These are phyloP conservation scores for Eucalyptus marginata DNA, from an alignment of 345 rosid species.

Conservation along the genomic window DNA sequence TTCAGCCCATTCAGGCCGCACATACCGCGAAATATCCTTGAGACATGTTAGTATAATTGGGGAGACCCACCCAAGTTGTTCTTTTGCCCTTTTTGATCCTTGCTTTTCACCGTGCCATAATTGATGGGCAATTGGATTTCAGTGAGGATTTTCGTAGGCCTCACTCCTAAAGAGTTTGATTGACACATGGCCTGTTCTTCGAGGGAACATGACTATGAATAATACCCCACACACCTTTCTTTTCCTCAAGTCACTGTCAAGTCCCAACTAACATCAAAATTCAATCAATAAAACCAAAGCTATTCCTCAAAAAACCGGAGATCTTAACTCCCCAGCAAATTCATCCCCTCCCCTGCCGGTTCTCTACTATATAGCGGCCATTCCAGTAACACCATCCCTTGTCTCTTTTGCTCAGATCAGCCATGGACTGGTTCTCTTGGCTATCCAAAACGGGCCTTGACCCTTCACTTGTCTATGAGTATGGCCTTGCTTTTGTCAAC, in stretches of 20 bases:
- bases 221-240: not conserved
- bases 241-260: not conserved
- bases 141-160: not conserved
- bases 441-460: constrained; percentile 72
- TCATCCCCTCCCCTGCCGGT: not conserved
- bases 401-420: not conserved
- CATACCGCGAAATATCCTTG: not conserved
- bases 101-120: not conserved
- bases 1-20: not conserved
- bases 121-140: not conserved
- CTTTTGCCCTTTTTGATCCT: not conserved
- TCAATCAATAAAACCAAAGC: not conserved
- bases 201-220: not conserved
- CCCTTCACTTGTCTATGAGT: constrained; percentile 70
- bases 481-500: constrained; percentile 55
- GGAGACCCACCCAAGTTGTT: not conserved
- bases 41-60: not conserved
- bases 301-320: not conserved
- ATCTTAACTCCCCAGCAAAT: not conserved
- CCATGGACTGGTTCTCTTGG: constrained; percentile 97
- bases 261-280: not conserved
- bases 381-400: not conserved
- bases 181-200: not conserved
- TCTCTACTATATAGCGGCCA: not conserved
- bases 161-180: not conserved